These are phyloP conservation scores for Russula vinacea DNA, from an alignment of 768 basidiomycete genomes.

Conservation along the genomic window DNA sequence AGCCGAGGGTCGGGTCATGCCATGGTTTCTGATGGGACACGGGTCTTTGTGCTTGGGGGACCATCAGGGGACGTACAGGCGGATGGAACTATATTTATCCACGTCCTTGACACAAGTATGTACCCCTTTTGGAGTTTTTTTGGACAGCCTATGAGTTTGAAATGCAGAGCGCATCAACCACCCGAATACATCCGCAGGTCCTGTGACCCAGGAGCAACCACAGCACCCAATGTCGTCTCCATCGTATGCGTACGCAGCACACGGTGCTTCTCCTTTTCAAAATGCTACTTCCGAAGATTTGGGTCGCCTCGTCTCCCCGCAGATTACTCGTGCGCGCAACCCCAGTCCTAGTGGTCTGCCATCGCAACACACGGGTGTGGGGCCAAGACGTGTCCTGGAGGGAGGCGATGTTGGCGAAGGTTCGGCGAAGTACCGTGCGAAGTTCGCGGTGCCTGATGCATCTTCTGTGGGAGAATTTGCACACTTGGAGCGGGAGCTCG, in stretches of 20 bases:
- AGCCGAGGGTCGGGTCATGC: constrained; percentile 91
- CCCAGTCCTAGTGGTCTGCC: constrained; percentile 42
- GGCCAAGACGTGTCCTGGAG: constrained; percentile 39
- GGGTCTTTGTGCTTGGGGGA: constrained; percentile 91
- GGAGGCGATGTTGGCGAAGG: constrained; percentile 54
- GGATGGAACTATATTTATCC: constrained; percentile 77
- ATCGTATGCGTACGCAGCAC: constrained; percentile 39
- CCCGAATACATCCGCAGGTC: constrained; percentile 45
- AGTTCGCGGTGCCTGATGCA: constrained; percentile 55
- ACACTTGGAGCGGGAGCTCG: constrained; percentile 69
- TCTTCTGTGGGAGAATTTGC: constrained; percentile 59
- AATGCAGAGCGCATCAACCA: constrained; percentile 85
- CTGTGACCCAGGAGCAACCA: constrained; percentile 19
- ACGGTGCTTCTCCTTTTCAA: constrained; percentile 56
- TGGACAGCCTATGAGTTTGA: background rate
- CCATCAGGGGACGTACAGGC: constrained; percentile 69
- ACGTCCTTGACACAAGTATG: constrained; percentile 93
- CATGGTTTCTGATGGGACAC: constrained; percentile 87
- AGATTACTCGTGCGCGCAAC: background rate
- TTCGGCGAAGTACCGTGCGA: constrained; percentile 70
- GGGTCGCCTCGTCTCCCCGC: constrained; percentile 26
- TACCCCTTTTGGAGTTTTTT: constrained; percentile 29
- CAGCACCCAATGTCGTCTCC: constrained; percentile 39
- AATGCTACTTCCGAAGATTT: constrained; percentile 28
- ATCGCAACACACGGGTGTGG: constrained; percentile 37